Evolutionary conservation across 2,329 filamentous ascomycete genomes (phyloP).

Genomic region (Westerdykella sp.): DNA sequence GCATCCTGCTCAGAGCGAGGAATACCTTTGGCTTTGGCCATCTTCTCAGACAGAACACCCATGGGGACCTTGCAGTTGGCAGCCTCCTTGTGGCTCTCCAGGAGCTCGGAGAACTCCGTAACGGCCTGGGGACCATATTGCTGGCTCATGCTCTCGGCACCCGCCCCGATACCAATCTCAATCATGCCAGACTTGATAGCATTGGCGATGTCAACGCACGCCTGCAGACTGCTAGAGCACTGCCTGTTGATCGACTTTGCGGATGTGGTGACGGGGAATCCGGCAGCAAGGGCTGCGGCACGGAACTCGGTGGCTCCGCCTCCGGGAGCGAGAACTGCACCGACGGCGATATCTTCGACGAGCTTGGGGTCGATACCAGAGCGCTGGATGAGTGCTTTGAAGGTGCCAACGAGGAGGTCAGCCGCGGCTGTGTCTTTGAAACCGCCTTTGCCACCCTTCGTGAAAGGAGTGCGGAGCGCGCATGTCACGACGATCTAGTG

Average conservation of each 20-base stretch:
- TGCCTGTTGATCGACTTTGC: slow-evolving; percentile 87
- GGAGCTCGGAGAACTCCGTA: slow-evolving; percentile 82
- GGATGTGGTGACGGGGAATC: slow-evolving; percentile 79
- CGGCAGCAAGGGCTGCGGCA: slow-evolving; percentile 81
- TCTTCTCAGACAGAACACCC: slow-evolving; percentile 87
- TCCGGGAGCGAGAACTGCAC: slow-evolving; percentile 83
- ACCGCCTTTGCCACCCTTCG: slow-evolving; percentile 84
- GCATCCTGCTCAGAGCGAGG: slow-evolving; percentile 70
- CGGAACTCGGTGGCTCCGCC: slow-evolving; percentile 96
- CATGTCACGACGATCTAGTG: slow-evolving; percentile 74
- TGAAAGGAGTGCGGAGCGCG: slow-evolving; percentile 84
- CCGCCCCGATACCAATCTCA: slow-evolving; percentile 86
- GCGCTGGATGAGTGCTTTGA: slow-evolving; percentile 73
- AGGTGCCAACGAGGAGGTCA: slow-evolving; percentile 77
- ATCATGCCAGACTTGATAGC: slow-evolving; percentile 89
- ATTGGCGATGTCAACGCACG: slow-evolving; percentile 89
- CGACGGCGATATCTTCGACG: slow-evolving; percentile 89
- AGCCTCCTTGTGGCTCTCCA: slow-evolving; percentile 73
- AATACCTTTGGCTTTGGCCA: slow-evolving; percentile 81
- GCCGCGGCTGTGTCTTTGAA: slow-evolving; percentile 92
- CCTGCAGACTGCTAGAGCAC: slow-evolving; percentile 88
- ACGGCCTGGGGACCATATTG: slow-evolving; percentile 90
- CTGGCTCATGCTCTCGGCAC: slow-evolving; percentile 91
- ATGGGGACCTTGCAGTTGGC: slow-evolving; percentile 98
- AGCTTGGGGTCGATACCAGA: slow-evolving; percentile 82